phyloP scores from a whole-genome alignment of 1,284 basidiomycete species.

The Cryptococcus neoformans region DNA sequence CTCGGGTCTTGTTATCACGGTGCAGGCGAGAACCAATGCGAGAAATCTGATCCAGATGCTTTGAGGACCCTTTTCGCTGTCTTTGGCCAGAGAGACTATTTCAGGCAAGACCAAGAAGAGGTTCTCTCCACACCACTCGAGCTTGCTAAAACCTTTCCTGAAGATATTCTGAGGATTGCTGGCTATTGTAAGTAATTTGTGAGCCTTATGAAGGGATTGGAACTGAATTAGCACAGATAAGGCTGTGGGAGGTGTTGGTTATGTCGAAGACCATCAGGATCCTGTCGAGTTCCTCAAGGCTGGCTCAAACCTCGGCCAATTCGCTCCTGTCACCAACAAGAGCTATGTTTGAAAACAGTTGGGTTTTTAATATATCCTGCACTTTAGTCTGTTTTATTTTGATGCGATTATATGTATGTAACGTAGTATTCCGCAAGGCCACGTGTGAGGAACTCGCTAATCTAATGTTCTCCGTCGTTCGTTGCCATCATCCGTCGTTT shows the following conservation, averaged over 20 bases:
- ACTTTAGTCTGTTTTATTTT: no score
- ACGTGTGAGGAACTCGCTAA: no score
- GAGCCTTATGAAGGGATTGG: no score
- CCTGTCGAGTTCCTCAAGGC: constrained; percentile 11
- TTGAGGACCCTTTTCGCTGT: constrained; percentile 21
- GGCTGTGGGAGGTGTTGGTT: constrained; percentile 17
- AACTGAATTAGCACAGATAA: constrained; percentile 8
- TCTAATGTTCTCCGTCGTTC: no score
- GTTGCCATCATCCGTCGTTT: no score
- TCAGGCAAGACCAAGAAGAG: constrained; percentile 23
- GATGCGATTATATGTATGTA: no score
- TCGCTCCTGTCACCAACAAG: no score
- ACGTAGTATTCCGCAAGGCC: no score
- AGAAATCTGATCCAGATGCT: constrained; percentile 13
- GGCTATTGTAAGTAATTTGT: constrained; percentile 16
- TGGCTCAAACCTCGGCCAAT: background rate
- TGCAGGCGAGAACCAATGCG: constrained; percentile 22
- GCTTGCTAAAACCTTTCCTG: constrained; percentile 13
- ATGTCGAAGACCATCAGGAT: constrained; percentile 20
- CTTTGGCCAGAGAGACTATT: constrained; percentile 24
- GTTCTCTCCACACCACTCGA: constrained; percentile 18
- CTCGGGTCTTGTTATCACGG: constrained; percentile 22
- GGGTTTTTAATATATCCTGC: no score
- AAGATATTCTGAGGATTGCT: constrained; percentile 19
- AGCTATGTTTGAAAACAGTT: background rate